Conservation (phyloP, 495 filamentous ascomycete species). For the Neurospora sp. region DNA sequence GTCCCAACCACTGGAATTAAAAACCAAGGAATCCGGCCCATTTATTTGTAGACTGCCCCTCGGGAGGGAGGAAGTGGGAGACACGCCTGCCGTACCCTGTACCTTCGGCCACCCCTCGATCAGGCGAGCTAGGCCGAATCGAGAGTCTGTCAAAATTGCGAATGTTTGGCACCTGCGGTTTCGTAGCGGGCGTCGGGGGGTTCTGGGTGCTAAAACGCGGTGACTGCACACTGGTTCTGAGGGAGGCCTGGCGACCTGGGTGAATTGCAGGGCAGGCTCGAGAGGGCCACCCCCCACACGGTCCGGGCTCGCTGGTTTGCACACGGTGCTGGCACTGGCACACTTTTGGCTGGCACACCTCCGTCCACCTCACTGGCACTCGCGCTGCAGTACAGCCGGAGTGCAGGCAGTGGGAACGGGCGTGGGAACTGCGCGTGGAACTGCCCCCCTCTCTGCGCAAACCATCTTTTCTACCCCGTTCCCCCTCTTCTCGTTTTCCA, state of each 20-base stretch:
- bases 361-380: not conserved
- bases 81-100: slow-evolving; percentile 5
- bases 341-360: not conserved
- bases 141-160: slow-evolving; percentile 19
- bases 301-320: not conserved
- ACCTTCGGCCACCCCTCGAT: not conserved
- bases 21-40: not conserved
- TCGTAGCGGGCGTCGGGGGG: slow-evolving; percentile 1
- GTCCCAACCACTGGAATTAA: not conserved
- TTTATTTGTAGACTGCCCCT: slow-evolving; percentile 3
- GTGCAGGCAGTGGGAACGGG: not conserved
- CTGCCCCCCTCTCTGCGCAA: slow-evolving; percentile 13
- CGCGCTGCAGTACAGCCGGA: slow-evolving; percentile 1
- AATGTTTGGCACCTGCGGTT: slow-evolving; percentile 3
- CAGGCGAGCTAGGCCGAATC: slow-evolving; percentile 8
- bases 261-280: not conserved
- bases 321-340: slow-evolving; percentile 2
- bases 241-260: not conserved
- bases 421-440: slow-evolving; percentile 10
- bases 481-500: slow-evolving; percentile 20
- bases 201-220: slow-evolving; percentile 5
- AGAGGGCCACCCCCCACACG: slow-evolving; percentile 13
- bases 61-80: slow-evolving; percentile 2
- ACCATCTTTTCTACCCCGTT: slow-evolving; percentile 24
- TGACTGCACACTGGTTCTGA: slow-evolving; percentile 8